These are phyloP conservation scores for Phoenix dactylifera DNA, from an alignment of 176 grass and related monocot species.

Conservation along the genomic window DNA sequence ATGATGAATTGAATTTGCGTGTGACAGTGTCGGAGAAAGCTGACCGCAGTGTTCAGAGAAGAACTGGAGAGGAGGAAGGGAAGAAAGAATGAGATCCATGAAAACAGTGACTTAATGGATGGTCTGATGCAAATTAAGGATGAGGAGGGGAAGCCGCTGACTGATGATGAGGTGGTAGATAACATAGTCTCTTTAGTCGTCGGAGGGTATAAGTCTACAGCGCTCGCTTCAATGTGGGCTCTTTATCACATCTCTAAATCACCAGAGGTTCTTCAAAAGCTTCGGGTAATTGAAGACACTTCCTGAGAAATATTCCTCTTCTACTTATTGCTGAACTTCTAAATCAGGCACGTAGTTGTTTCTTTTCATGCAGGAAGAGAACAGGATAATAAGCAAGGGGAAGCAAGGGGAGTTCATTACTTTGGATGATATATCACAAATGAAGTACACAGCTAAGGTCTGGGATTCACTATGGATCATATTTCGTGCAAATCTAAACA, in stretches of 20 bases:
- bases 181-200: constrained; percentile 25
- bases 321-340: too few species aligned
- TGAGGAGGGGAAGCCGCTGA: constrained; percentile 21
- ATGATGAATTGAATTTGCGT: too few species aligned
- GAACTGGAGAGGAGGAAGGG: constrained; percentile 25
- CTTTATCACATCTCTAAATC: constrained; percentile 27
- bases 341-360: too few species aligned
- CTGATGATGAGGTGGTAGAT: constrained; percentile 22
- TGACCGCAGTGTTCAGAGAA: constrained; percentile 16
- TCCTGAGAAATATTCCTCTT: too few species aligned
- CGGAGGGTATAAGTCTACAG: constrained; percentile 25
- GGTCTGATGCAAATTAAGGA: constrained; percentile 27
- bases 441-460: constrained; percentile 31
- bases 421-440: constrained; percentile 12
- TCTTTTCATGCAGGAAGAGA: constrained; percentile 15
- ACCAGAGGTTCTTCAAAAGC: constrained; percentile 17
- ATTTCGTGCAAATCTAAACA: too few species aligned
- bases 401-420: constrained; percentile 24
- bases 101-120: constrained; percentile 8
- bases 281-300: constrained; percentile 6
- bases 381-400: not conserved
- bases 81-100: not conserved
- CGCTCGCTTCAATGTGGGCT: constrained; percentile 30
- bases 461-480: too few species aligned
- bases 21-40: constrained; percentile 8